Evolutionary conservation across 148 eudicot genomes (phyloP), one percentile per base, ranked within the genome.

Genomic region (Rhododendron griersonianum): DNA sequence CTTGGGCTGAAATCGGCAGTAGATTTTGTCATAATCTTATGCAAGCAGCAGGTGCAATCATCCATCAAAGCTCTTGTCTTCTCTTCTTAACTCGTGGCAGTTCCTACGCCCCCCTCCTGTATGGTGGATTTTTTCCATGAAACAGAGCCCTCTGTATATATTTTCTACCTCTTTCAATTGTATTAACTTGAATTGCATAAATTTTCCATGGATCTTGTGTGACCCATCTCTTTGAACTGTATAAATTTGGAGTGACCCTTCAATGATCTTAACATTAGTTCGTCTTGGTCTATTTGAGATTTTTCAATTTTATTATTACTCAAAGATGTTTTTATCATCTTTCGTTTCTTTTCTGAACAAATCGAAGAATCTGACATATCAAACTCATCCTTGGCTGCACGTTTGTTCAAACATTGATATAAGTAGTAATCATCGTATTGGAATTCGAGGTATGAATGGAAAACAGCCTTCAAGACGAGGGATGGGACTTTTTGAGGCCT

Each of bases 1-100:
- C 41, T 39, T 39, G 41, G 41, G 28, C 51, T 86, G 76, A 83
- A 83, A 39, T 7, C 76, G 51, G 88, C 30, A 13, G 5, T 82
- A 10, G 82, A 83, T 61, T 76, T 82, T 13, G 63, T 59, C 61
- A 7, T 59, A 23, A 30, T 82, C 33, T 82, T 76, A 3, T 84
- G 33, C 59, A 86, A 61, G 77, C 78, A 16, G 59, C 83, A 4
- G 71, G 21, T 19, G 76, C 63, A 4, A 81, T 83, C 16, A 45
- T 86, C 44, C 65, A 61, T 14, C 63, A 76, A 18, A 76, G 45
- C 63, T 59, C 73, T 1, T 81, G 82, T 0, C 18, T 81, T 53
- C 15, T 18, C 53, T 78, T 23, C 16, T 39, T 41, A 23, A 39
- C 23, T 50, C 81, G 4, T 30, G 75, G 18, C 35, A 4, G 39